Base-by-base conservation (phyloP, 257 asterid genomes). In the Henckelia pumila region DNA sequence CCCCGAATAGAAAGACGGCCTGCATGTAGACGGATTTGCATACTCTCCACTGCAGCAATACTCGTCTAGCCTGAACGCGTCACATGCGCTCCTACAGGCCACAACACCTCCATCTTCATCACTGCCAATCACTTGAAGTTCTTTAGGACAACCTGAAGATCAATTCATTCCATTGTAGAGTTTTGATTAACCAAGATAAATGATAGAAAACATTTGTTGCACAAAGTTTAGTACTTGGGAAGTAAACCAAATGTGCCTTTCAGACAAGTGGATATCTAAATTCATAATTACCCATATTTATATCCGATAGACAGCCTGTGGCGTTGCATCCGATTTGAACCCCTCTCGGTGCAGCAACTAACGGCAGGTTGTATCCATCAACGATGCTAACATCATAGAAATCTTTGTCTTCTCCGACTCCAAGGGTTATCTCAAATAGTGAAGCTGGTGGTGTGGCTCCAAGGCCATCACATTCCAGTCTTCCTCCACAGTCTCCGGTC, bases 21-120 rank as follows among this genome's bases (percentile, higher is more conserved):
- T 74, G 56, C 97, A 88, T 19, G 95, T 86, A 0, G 87, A 25
- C 2, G 97, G 96, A 75, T 88, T 91, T 3, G 93, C 95, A 49
- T 80, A 86, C 79, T 85, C 88, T 13, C 95, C 97, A 3, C 96
- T 87, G 78, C 97, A 91, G 65, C 96, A 88, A 47, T 83, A 91
- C 60, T 88, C 86, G 53, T 86, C 93, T 21, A 85, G 74, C 26
- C 89, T 86, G 63, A 91, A 88, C 6, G 94, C 95, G 75, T 50
- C 88, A 66, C 95, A 91, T 1, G 97, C 97, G 17, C 97, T 91
- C 85, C 77, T 85, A 84, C 97, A 88, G 19, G 89, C 97, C 58
- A 88, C 88, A 40, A 88, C 96, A 33, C 86, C 87, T 52, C 76
- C 84, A 22, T 64, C 85, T 52, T 70, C 84, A 7, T 73, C 89